Evolutionary conservation across 495 filamentous ascomycete genomes (phyloP), one percentile per base, ranked within the genome.

Genomic region (Arthonia radiata): DNA sequence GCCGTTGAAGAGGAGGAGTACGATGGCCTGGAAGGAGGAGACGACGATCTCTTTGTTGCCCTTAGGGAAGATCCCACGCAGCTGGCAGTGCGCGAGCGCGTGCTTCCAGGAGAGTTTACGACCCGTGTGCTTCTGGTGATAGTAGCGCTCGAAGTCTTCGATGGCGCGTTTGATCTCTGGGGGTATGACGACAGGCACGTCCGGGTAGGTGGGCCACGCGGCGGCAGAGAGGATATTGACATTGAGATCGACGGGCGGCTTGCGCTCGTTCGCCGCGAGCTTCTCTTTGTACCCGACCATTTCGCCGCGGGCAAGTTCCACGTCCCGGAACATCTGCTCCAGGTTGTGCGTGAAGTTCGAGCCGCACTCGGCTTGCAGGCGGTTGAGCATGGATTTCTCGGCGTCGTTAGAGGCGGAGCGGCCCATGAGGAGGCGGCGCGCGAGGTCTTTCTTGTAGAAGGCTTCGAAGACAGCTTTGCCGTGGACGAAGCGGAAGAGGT

Each of bases 251-350:
- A 91, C 17, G n/a, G 50, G 42, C 17, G 54, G 45, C 19, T 52
- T 57, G 18, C 54, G 39, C 21, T 52, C 52, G 10, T 56, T 52
- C 26, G 57, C 52, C 18, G 54, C 53, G 27, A 57, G 44, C 11
- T 56, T 44, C 14, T 56, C 50, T 32, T 65, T 80, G 52, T 81
- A 93, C 0, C 71, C 67, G 3, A 46, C 31, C 58, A 91, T 80
- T 39, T 89, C 79, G 31, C 91, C 82, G 18, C 67, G 64, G 8
- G 71, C 73, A 28, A 93, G 57, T 34, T 91, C 82, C 46, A 93
- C 76, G 39, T 99, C 86, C 41, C 90, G 92, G 55, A 99, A 94
- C 86, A 99, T 99, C 18, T 79, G 74, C 46, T 99, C 86, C 2
- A 99, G 59, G 39, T 99, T 94, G 37, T 91, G 78, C 1, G 89